phyloP scores from a whole-genome alignment of 352 stramenopile genomes.

The Globisporangium okanoganense region DNA sequence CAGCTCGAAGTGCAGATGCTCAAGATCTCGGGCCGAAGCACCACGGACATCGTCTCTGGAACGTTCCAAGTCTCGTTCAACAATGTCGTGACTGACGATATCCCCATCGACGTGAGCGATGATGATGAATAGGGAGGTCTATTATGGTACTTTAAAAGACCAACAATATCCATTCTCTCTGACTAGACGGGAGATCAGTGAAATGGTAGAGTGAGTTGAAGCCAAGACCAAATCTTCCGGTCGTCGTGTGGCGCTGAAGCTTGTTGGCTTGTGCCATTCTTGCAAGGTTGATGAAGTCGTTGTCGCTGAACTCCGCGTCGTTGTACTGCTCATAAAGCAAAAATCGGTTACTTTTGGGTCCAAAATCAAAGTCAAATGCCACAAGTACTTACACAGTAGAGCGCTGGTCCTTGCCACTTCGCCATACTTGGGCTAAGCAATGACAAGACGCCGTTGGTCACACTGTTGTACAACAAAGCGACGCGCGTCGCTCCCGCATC shows the following conservation, averaged over 20 bases:
- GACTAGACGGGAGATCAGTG: slow-evolving; percentile 89
- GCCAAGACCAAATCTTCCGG: slow-evolving; percentile 91
- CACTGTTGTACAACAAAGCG: slow-evolving; percentile 71
- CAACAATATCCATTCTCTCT: no score
- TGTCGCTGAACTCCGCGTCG: slow-evolving; percentile 88
- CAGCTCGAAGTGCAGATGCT: slow-evolving; percentile 66
- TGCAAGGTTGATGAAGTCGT: slow-evolving; percentile 90
- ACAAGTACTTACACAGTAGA: slow-evolving; percentile 66
- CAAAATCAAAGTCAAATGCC: neutral
- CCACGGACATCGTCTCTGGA: slow-evolving; percentile 43
- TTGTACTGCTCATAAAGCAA: slow-evolving; percentile 68
- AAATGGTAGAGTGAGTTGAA: slow-evolving; percentile 96
- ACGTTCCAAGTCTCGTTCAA: slow-evolving; percentile 77
- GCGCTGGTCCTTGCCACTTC: slow-evolving; percentile 86
- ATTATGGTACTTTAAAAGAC: no score
- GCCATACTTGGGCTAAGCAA: slow-evolving; percentile 72
- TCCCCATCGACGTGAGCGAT: slow-evolving; percentile 59
- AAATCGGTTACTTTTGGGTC: slow-evolving; percentile 4
- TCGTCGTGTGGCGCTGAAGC: slow-evolving; percentile 80
- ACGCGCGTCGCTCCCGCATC: slow-evolving; percentile 87
- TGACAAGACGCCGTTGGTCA: slow-evolving; percentile 65
- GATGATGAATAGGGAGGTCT: no score
- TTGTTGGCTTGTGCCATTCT: slow-evolving; percentile 90
- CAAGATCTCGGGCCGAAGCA: slow-evolving; percentile 46
- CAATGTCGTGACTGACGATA: slow-evolving; percentile 35